These are phyloP conservation scores for Glaciozyma martinii DNA, from an alignment of 768 basidiomycete genomes.

Conservation along the genomic window DNA sequence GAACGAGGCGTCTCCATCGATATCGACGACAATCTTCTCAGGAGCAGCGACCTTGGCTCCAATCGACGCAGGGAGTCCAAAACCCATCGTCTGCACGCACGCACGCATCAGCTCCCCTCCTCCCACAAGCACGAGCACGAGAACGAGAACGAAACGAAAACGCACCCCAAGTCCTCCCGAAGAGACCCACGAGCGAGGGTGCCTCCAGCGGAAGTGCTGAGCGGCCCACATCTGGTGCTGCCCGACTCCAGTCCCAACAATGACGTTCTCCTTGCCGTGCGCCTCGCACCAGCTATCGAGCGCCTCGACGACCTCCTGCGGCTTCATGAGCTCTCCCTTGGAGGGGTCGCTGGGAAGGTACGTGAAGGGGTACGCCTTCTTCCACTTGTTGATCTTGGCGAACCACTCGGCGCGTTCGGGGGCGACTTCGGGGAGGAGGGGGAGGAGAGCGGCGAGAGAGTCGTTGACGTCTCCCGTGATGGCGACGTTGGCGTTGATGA, in stretches of 20 bases:
- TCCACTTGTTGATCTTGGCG: constrained; percentile 71
- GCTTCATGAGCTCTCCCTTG: constrained; percentile 69
- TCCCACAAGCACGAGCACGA: no score
- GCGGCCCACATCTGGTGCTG: constrained; percentile 99
- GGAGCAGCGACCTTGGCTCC: constrained; percentile 96
- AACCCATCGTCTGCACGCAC: constrained; percentile 86
- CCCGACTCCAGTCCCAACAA: constrained; percentile 89
- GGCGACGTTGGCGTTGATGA: constrained; percentile 86
- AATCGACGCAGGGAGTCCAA: constrained; percentile 85
- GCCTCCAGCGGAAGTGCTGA: constrained; percentile 82
- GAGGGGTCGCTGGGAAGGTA: constrained; percentile 53
- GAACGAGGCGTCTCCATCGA: constrained; percentile 97
- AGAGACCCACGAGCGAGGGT: constrained; percentile 70
- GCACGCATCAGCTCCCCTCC: constrained; percentile 4
- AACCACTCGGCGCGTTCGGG: constrained; percentile 68
- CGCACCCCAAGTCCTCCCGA: constrained; percentile 88
- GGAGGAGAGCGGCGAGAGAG: constrained; percentile 72
- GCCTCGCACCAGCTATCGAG: constrained; percentile 67
- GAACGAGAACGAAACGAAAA: constrained; percentile 29
- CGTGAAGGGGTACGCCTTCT: constrained; percentile 79
- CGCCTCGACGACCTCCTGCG: constrained; percentile 93
- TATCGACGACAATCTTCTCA: constrained; percentile 83
- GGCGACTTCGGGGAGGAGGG: constrained; percentile 45
- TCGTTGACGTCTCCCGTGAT: constrained; percentile 86
- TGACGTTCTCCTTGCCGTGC: constrained; percentile 67